phyloP scores from a whole-genome alignment of 2,329 filamentous ascomycete species.

The Aspergillus thermomutatus region DNA sequence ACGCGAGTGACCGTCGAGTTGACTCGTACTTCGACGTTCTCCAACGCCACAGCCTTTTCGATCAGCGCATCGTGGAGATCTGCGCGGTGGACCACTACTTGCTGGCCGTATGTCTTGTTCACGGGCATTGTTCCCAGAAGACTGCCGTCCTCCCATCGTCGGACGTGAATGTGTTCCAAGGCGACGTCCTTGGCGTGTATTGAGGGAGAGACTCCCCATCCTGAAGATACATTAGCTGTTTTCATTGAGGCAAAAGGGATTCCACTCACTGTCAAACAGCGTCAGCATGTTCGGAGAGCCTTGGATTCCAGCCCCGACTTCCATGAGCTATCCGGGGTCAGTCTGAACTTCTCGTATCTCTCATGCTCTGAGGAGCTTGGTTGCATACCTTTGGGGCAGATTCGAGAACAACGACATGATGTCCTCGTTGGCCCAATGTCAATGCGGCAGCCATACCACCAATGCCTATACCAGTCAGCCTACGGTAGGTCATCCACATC shows the following conservation, averaged over 20 bases:
- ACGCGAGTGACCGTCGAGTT: constrained; percentile 28
- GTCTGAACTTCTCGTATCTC: constrained; percentile 3
- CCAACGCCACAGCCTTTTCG: constrained; percentile 24
- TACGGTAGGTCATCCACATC: neutral
- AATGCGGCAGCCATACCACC: constrained; percentile 36
- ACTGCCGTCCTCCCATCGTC: constrained; percentile 33
- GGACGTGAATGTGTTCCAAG: constrained; percentile 34
- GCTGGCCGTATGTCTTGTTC: constrained; percentile 34
- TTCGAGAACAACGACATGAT: constrained; percentile 32
- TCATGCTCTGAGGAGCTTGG: too few species aligned
- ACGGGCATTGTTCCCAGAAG: constrained; percentile 32
- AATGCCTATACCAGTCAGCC: constrained; percentile 25
- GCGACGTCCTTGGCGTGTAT: constrained; percentile 33
- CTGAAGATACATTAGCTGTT: constrained; percentile 13
- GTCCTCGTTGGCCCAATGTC: constrained; percentile 31
- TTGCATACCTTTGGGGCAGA: constrained; percentile 30
- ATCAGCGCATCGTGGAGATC: constrained; percentile 35
- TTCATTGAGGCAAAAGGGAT: neutral
- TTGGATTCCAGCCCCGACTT: constrained; percentile 77
- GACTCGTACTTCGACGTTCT: constrained; percentile 28
- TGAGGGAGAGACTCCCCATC: constrained; percentile 33
- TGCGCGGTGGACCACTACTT: constrained; percentile 35
- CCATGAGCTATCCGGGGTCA: constrained; percentile 24
- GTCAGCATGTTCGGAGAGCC: constrained; percentile 76
- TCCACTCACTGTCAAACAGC: constrained; percentile 60